Evolutionary conservation across 331 rosid genomes (phyloP).

Genomic region (Pyracantha coccinea): DNA sequence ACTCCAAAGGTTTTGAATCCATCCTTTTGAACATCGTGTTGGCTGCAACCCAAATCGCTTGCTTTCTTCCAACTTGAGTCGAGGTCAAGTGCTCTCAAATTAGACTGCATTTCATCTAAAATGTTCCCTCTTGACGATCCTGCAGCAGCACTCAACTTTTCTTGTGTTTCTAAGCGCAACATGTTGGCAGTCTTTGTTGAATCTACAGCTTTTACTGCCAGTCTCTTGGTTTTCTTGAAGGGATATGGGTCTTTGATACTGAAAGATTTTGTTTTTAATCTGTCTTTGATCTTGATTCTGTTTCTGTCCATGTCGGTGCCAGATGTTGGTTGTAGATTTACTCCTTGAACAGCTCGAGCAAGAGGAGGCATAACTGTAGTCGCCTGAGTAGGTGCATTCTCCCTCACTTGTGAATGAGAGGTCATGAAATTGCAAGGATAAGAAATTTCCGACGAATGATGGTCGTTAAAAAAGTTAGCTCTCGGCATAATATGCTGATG

Average conservation of each 20-base stretch:
- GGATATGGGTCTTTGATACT: conserved; percentile 25
- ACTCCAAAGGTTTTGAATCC: conserved; percentile 22
- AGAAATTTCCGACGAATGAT: conserved; percentile 36
- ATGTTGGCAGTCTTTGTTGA: conserved; percentile 33
- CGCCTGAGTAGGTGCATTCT: conserved; percentile 25
- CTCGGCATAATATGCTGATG: conserved; percentile 40
- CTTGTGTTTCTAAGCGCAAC: conserved; percentile 34
- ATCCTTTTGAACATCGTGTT: conserved; percentile 22
- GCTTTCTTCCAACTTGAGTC: conserved; percentile 31
- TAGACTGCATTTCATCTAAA: conserved; percentile 24
- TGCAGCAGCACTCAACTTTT: conserved; percentile 21
- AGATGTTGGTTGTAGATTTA: conserved; percentile 23
- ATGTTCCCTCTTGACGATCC: conserved; percentile 23
- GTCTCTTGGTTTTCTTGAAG: conserved; percentile 47
- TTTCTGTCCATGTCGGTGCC: conserved; percentile 26
- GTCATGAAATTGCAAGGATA: conserved; percentile 33
- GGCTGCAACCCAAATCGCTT: conserved; percentile 27
- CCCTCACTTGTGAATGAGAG: conserved; percentile 32
- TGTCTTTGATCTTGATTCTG: conserved; percentile 25
- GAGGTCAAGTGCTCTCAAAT: conserved; percentile 20
- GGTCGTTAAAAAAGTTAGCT: conserved; percentile 21
- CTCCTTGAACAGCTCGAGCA: conserved; percentile 28
- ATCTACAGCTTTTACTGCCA: conserved; percentile 30
- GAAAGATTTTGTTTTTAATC: too few relatives aligned
- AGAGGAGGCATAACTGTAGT: conserved; percentile 35